Evolutionary conservation across 768 basidiomycete genomes (phyloP).

Genomic region (Clitopilus hobsonii): DNA sequence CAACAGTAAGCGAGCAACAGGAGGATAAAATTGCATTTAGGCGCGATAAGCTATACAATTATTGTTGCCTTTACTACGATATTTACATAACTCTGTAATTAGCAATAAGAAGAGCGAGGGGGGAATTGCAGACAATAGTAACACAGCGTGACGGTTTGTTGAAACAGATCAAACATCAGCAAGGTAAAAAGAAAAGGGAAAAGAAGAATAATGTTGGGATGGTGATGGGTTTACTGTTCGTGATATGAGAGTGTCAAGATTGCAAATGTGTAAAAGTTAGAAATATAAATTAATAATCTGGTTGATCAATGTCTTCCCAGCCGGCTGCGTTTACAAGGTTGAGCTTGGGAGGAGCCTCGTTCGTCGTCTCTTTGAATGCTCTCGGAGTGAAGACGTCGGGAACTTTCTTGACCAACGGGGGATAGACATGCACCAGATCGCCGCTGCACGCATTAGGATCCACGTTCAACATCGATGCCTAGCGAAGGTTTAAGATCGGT

Average conservation of each 20-base stretch:
- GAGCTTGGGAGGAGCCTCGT: not conserved
- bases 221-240: not conserved
- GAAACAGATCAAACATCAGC: not conserved
- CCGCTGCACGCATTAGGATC: not conserved
- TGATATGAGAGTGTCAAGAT: not conserved
- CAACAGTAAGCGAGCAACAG: constrained; percentile 25
- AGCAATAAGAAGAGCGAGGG: not conserved
- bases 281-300: constrained; percentile 14
- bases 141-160: not conserved
- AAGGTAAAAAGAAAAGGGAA: not conserved
- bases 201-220: not conserved
- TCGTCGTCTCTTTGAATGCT: not conserved
- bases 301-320: constrained; percentile 48
- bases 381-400: not conserved
- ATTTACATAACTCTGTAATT: constrained; percentile 1
- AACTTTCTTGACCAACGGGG: not conserved
- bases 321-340: constrained; percentile 47
- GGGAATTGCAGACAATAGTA: not conserved
- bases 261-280: constrained; percentile 3
- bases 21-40: not conserved
- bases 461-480: not conserved
- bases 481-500: not conserved
- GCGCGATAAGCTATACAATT: not conserved
- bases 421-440: not conserved
- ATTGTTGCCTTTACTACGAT: not conserved